Base-by-base conservation (phyloP, 2,329 filamentous ascomycete species). In the Cladosporium austrohemisphaericum region DNA sequence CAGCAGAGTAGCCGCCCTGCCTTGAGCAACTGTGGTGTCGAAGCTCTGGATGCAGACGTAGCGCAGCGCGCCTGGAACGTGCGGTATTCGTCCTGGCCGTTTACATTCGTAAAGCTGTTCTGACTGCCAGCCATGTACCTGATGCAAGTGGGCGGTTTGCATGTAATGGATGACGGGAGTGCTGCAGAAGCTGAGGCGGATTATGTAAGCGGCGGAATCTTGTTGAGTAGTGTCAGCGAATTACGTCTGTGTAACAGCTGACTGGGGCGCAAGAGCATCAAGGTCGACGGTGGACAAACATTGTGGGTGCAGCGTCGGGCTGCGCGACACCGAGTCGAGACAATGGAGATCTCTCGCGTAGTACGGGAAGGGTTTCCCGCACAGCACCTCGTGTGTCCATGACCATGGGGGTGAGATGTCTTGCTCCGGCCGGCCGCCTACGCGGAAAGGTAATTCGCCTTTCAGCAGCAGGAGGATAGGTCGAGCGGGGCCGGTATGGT, bases 331-430 rank as follows among this genome's bases (percentile, higher is more conserved):
- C 8, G 41, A 19, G 16, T 23, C n/a, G 19, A 44, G 29, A 7
- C n/a, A 16, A 10, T 18, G n/a, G 16, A 45, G 20, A n/a, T 45
- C 41, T 13, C 31, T 29, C 22, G 41, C 41, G 20, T 25, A 19
- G n/a, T 45, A 45, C 2, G 41, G 29, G 13, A n/a, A 18, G 3
- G 41, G 41, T 5, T 33, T n/a, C 9, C 41, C 41, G 22, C 41
- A 45, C 2, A 45, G 29, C 20, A 35, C 41, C n/a, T 45, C 41
- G 20, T 8, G 18, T 10, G n/a, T 26, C 41, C 41, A 45, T 11
- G 41, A 35, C 29, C 20, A 45, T 26, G 41, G 41, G n/a, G 41
- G 41, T 25, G 41, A 45, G 13, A 5, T n/a, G 4, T 3, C 22
- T 18, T 23, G 29, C 31, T 33, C 41, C 8, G 25, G n/a, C 9